Evolutionary conservation across 1,284 basidiomycete genomes (phyloP).

Genomic region (Cutaneotrichosporon sp.): DNA sequence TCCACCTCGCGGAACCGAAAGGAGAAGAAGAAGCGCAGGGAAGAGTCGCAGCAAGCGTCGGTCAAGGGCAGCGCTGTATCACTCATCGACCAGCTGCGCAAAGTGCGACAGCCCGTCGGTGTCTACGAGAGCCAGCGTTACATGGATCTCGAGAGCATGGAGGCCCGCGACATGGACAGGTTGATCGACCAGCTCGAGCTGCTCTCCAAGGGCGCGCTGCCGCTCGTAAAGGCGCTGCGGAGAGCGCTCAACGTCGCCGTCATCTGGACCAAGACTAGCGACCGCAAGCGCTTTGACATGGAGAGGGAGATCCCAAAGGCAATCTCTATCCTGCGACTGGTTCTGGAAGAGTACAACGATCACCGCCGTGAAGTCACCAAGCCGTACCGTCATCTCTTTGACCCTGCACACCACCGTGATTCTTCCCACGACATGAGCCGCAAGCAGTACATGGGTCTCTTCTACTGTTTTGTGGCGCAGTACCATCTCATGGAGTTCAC

Average conservation of each 20-base stretch:
- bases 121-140: slow-evolving; percentile 75
- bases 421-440: background rate
- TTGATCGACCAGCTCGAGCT: slow-evolving; percentile 55
- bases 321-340: slow-evolving; percentile 3
- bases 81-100: slow-evolving; percentile 38
- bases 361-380: slow-evolving; percentile 58
- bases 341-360: slow-evolving; percentile 51
- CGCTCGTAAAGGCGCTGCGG: slow-evolving; percentile 46
- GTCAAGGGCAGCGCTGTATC: slow-evolving; percentile 32
- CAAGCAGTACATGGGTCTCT: slow-evolving; percentile 48
- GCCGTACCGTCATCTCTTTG: slow-evolving; percentile 63
- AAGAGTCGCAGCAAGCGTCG: background rate
- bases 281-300: background rate
- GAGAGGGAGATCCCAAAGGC: background rate
- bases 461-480: slow-evolving; percentile 68
- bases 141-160: slow-evolving; percentile 63
- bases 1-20: background rate
- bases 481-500: slow-evolving; percentile 61
- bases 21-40: background rate
- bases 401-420: slow-evolving; percentile 41
- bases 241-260: slow-evolving; percentile 28
- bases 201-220: slow-evolving; percentile 57
- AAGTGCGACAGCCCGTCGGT: slow-evolving; percentile 60
- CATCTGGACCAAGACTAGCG: slow-evolving; percentile 21
- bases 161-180: slow-evolving; percentile 48